These are phyloP conservation scores for Tricholoma bakamatsutake DNA, from an alignment of 768 basidiomycete genomes.

Conservation along the genomic window DNA sequence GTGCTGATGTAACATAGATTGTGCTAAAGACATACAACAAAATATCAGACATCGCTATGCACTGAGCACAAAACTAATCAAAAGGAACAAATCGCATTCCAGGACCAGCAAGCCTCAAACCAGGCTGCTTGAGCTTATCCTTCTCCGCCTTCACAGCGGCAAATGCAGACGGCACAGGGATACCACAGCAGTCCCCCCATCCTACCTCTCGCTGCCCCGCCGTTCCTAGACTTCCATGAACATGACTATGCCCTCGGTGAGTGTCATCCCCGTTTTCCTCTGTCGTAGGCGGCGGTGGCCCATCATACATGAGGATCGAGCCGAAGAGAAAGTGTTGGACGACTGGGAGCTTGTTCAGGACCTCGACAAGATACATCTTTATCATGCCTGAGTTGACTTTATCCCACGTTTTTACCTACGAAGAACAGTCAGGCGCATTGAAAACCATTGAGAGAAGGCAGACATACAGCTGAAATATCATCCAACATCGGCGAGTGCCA, in stretches of 20 bases:
- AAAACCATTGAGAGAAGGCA: conserved; percentile 2
- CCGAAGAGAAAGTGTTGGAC: conserved; percentile 97
- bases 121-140: conserved; percentile 32
- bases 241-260: conserved; percentile 48
- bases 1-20: too few relatives aligned
- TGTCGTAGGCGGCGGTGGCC: conserved; percentile 36
- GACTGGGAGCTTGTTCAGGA: conserved; percentile 91
- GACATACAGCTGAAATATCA: conserved; percentile 79
- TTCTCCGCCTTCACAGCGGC: conserved; percentile 61
- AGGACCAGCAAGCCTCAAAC: conserved; percentile 44
- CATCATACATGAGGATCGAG: conserved; percentile 64
- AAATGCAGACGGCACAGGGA: conserved; percentile 78
- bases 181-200: conserved; percentile 92
- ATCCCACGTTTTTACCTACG: conserved; percentile 85
- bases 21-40: too few relatives aligned
- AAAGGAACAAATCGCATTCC: conserved; percentile 78
- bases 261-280: conserved; percentile 26
- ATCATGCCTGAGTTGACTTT: conserved; percentile 96
- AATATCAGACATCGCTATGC: too few relatives aligned
- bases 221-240: conserved; percentile 29
- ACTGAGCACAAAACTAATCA: conserved; percentile 56
- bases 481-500: conserved; percentile 99
- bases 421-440: background rate
- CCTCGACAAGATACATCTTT: conserved; percentile 97
- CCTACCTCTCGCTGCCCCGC: conserved; percentile 50